phyloP scores from a whole-genome alignment of 1,284 basidiomycete genomes.

The Ustilago nuda region DNA sequence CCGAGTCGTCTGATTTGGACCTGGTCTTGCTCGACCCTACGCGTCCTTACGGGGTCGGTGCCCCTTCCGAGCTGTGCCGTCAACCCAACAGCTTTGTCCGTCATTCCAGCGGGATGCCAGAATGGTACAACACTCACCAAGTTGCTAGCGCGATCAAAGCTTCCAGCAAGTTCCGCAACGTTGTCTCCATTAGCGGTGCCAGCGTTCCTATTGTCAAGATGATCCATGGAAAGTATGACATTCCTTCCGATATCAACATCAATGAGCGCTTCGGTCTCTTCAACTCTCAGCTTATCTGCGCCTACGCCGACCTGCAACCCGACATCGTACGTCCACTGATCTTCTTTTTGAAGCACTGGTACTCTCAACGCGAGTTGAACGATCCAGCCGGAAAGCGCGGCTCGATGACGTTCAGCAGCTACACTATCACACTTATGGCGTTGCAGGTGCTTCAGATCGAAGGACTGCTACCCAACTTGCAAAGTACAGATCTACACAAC shows the following conservation, averaged over 20 bases:
- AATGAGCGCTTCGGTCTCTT: conserved; percentile 62
- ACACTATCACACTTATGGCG: conserved; percentile 61
- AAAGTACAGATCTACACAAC: conserved; percentile 57
- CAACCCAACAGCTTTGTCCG: conserved; percentile 5
- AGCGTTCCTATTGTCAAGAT: conserved; percentile 64
- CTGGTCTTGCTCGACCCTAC: conserved; percentile 58
- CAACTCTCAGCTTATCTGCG: conserved; percentile 55
- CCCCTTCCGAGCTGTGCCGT: conserved; percentile 27
- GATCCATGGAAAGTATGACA: conserved; percentile 25
- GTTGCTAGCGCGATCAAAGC: conserved; percentile 36
- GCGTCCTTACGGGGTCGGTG: conserved; percentile 48
- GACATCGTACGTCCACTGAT: conserved; percentile 55
- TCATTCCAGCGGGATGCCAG: conserved; percentile 36
- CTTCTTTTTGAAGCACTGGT: conserved; percentile 62
- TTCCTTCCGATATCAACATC: conserved; percentile 59
- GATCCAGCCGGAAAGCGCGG: conserved; percentile 55
- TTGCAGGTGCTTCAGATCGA: conserved; percentile 66
- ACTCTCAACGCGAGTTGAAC: conserved; percentile 51
- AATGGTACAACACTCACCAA: conserved; percentile 44
- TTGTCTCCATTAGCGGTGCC: conserved; percentile 47
- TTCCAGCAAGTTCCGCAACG: conserved; percentile 20
- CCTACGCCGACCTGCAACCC: conserved; percentile 56
- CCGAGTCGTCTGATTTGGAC: conserved; percentile 56
- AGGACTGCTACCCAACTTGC: conserved; percentile 68
- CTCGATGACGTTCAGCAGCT: conserved; percentile 52